Base-by-base conservation (phyloP, 2,329 filamentous ascomycete species). In the Cladosporium sphaerospermum region DNA sequence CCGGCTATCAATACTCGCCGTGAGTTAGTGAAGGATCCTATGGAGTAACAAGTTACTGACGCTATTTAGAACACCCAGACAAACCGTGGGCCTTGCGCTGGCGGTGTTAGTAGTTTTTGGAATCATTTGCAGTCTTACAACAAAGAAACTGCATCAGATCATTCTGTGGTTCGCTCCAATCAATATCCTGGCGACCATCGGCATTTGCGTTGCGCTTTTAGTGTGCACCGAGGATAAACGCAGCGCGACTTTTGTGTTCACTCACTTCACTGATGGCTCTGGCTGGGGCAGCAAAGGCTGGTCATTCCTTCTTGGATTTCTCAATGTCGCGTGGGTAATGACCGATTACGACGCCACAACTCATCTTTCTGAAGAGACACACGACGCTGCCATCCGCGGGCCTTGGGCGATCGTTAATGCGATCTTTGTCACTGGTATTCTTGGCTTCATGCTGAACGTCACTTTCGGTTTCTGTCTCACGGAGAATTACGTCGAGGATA, bases 81-180 rank as follows among this genome's bases (percentile, higher is more conserved):
- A 83, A 52, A 84, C 79, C 0, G 80, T 84, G 0, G 63, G 82
- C 6, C 68, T 84, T 9, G 75, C 81, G 0, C 78, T 84, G 50
- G 69, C 73, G 10, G 67, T 83, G 14, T 69, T 85, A 2, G 75
- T 77, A 52, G 58, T 77, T 40, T 78, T 79, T 67, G 82, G 79
- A 2, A 67, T 77, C 9, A 79, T 84, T n/a, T 84, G 81, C 66
- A 85, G 82, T 0, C 70, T 84, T 44, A 80, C 79, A 0, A 85
- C 82, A 0, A 78, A 76, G 59, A 77, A 72, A 50, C 70, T 85
- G 10, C 80, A 84, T 62, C 72, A 75, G 45, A 79, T 83, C 44
- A 75, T 85, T 44, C 67, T 81, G 9, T 85, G 81, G 80, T 85
- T 85, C 64, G 82, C 82, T 8, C 82, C 82, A 1, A 83, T 85